phyloP scores from a whole-genome alignment of 768 basidiomycete genomes.

The Rhodotorula graminis region DNA sequence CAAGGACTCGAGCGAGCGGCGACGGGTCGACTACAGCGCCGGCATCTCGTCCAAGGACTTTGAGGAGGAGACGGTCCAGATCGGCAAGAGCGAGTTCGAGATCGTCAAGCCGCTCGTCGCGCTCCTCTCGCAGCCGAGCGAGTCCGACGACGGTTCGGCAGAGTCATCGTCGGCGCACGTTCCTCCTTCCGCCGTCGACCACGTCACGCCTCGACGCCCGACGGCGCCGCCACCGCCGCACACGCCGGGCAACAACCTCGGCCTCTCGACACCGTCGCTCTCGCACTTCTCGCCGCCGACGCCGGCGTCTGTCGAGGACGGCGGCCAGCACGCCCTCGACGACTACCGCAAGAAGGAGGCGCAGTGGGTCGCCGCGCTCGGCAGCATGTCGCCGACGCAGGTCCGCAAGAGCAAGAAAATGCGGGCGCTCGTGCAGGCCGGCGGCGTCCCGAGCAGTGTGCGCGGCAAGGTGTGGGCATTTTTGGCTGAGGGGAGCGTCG shows the following conservation, averaged over 20 bases:
- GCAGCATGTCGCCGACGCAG: conserved; percentile 52
- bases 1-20: not conserved
- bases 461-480: conserved; percentile 70
- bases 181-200: not conserved
- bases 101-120: conserved; percentile 30
- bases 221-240: not conserved
- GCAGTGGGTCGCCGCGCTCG: conserved; percentile 55
- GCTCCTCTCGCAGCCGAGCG: not conserved
- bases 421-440: conserved; percentile 65
- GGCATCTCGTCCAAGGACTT: conserved; percentile 33
- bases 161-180: not conserved
- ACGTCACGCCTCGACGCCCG: not conserved
- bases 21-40: conserved; percentile 4
- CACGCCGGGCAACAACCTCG: not conserved
- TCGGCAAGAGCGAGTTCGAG: conserved; percentile 31
- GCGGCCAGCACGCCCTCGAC: conserved; percentile 43
- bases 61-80: conserved; percentile 31
- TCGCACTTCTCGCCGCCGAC: conserved; percentile 34
- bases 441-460: conserved; percentile 72
- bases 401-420: conserved; percentile 75
- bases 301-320: conserved; percentile 13
- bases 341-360: conserved; percentile 71
- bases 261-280: not conserved
- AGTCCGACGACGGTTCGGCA: not conserved
- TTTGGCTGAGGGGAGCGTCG: not conserved